These are phyloP conservation scores for Debaryomyces udenii DNA, from an alignment of 1,139 yeast species.

Conservation along the genomic window DNA sequence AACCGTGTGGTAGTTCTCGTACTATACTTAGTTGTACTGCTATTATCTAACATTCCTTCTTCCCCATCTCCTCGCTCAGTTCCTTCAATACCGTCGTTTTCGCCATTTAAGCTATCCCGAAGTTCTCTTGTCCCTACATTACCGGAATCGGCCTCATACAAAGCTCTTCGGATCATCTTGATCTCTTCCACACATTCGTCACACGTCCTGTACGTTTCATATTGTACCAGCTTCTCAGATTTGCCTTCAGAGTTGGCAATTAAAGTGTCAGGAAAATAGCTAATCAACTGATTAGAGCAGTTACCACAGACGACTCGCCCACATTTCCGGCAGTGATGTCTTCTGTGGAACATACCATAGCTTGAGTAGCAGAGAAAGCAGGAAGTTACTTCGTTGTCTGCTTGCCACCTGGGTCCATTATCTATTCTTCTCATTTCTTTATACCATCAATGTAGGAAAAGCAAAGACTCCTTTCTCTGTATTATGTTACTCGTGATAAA, in stretches of 20 bases:
- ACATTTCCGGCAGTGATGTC: conserved; percentile 92
- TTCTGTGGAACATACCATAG: conserved; percentile 71
- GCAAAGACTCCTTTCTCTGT: no score
- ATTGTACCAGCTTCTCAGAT: conserved; percentile 28
- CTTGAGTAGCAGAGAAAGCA: conserved; percentile 64
- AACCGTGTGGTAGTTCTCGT: conserved; percentile 22
- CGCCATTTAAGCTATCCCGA: not conserved
- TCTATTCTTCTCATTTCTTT: conserved; percentile 3
- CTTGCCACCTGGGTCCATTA: conserved; percentile 70
- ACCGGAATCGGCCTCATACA: conserved; percentile 24
- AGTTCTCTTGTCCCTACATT: not conserved
- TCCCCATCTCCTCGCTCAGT: conserved; percentile 5
- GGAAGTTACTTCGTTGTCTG: conserved; percentile 59
- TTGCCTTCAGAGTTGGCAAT: conserved; percentile 34
- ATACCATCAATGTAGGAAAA: no score
- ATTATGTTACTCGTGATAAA: not conserved
- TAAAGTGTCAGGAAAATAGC: conserved; percentile 44
- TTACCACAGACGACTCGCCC: conserved; percentile 74
- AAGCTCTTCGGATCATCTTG: conserved; percentile 54
- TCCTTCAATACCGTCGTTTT: conserved; percentile 3
- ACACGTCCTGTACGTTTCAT: conserved; percentile 62
- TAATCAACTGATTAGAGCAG: conserved; percentile 56
- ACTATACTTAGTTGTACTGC: conserved; percentile 30
- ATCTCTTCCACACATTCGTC: conserved; percentile 69
- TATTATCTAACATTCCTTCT: conserved; percentile 13